Evolutionary conservation across 805 yeast species (phyloP), one percentile per base, ranked within the genome.

Genomic region (Saccharomycopsis babjevae): DNA sequence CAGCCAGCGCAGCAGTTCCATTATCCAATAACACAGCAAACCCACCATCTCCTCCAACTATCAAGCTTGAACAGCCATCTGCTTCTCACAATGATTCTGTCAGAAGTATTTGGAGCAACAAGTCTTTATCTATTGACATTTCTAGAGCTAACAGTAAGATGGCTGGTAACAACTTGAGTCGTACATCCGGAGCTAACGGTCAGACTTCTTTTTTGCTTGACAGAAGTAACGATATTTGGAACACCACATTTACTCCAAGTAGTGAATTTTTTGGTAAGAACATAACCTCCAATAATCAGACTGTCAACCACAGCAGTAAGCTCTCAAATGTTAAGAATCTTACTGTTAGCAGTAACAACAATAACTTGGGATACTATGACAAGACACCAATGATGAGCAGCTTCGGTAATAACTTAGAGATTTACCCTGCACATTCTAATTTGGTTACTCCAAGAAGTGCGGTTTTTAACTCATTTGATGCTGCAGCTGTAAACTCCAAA

Each of bases 211-310:
- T 40, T 36, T 39, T 38, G 25, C 56, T 46, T 46, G 52, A 46
- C 28, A 46, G 56, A 54, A 54, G 40, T 28, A 34, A 18, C n/a
- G 52, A 10, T 46, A 46, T 46, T 46, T 46, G 52, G 52, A 46
- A 46, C 20, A 16, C 54, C 32, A 39, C 46, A 11, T 61, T 61
- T 39, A 63, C 65, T 36, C 62, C 63, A 28, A 57, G 59, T 43
- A 20, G 58, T 16, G 62, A 63, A 36, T 60, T 61, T 25, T 63
- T 63, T 54, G 62, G 63, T 13, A 60, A 54, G 34, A 57, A 50
- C 36, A 58, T 60, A 50, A 57, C 62, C 22, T 28, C 61, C 16
- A 50, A 55, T 38, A 59, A 58, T 28, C 50, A 42, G 15, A 43
- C 7, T 13, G 11, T 13, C 50, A 56, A 22, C 57, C 46, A 54